These are phyloP conservation scores for Limnomonas spitsbergensis DNA, from an alignment of 139 green algal species.

Conservation along the genomic window DNA sequence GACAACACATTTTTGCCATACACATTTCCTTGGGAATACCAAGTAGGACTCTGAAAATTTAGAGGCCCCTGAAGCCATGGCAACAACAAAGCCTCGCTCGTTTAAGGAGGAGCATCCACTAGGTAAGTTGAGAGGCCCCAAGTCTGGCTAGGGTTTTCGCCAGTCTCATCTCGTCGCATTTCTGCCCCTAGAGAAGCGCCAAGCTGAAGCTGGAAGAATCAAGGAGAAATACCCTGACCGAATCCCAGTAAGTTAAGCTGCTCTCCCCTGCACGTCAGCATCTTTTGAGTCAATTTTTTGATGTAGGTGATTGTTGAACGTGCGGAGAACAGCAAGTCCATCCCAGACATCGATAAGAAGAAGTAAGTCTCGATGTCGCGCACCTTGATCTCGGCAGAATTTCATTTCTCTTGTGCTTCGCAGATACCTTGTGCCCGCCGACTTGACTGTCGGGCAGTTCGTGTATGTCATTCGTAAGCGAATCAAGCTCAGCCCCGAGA, in stretches of 20 bases:
- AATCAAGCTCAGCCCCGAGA: slow-evolving; percentile 93
- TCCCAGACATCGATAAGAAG: slow-evolving; percentile 99
- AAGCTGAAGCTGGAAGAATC: slow-evolving; percentile 87
- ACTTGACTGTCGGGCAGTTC: slow-evolving; percentile 98
- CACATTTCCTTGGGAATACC: too few species aligned
- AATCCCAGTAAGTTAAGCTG: slow-evolving; percentile 75
- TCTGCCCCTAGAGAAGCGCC: slow-evolving; percentile 82
- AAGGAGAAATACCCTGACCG: slow-evolving; percentile 95
- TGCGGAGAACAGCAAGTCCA: slow-evolving; percentile 83
- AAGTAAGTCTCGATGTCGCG: slow-evolving; percentile 79
- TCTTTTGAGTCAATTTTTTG: slow-evolving; percentile 58
- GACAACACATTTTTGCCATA: too few species aligned
- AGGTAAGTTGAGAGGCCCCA: background rate
- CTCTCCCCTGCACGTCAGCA: background rate
- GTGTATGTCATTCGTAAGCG: slow-evolving; percentile 98
- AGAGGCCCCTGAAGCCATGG: too few species aligned
- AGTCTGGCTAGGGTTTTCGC: background rate
- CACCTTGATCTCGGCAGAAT: background rate
- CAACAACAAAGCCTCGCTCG: background rate
- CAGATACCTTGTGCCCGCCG: slow-evolving; percentile 95
- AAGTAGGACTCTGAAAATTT: too few species aligned
- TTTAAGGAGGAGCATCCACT: slow-evolving; percentile 61
- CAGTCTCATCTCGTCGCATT: background rate
- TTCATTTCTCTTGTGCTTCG: background rate
- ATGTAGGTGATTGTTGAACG: slow-evolving; percentile 99